A percentile compares a stretch with the other conserved stretches of the same genome.
phyloP scores from a whole-genome alignment of 2,329 filamentous ascomycete genomes.

The Xylaria sp. region DNA sequence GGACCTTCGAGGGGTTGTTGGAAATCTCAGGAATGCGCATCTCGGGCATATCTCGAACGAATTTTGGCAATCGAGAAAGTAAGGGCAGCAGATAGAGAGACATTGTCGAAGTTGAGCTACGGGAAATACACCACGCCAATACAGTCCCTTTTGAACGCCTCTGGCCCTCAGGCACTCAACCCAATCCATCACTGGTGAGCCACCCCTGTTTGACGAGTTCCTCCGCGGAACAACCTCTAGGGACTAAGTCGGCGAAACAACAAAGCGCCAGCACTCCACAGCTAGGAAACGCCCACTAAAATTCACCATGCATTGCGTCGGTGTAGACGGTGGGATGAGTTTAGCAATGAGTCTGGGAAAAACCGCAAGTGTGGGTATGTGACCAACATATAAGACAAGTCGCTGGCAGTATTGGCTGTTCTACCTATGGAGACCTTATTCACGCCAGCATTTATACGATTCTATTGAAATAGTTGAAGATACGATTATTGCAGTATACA shows the following conservation, averaged over 20 bases:
- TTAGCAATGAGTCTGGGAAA: background rate
- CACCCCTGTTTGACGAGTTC: slow-evolving; percentile 13
- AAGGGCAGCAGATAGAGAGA: slow-evolving; percentile 9
- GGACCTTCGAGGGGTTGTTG: slow-evolving; percentile 33
- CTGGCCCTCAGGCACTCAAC: background rate
- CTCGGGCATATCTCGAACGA: slow-evolving; percentile 26
- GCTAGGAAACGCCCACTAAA: background rate
- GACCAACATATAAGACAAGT: background rate
- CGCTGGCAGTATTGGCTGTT: background rate
- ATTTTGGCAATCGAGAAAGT: slow-evolving; percentile 16
- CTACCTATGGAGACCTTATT: background rate
- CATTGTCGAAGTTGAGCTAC: background rate
- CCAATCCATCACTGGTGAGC: background rate
- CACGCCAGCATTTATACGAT: background rate
- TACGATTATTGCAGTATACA: background rate
- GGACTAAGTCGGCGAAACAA: slow-evolving; percentile 6
- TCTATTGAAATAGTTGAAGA: background rate
- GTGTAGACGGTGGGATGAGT: background rate
- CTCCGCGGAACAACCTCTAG: slow-evolving; percentile 34
- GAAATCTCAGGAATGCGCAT: slow-evolving; percentile 31
- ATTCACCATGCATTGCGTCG: background rate
- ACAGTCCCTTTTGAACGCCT: slow-evolving; percentile 8
- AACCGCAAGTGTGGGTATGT: background rate
- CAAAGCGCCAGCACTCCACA: background rate
- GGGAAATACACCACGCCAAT: background rate